phyloP scores from a whole-genome alignment of 73 alveolate genomes.

The Paramecium pentaurelia region DNA sequence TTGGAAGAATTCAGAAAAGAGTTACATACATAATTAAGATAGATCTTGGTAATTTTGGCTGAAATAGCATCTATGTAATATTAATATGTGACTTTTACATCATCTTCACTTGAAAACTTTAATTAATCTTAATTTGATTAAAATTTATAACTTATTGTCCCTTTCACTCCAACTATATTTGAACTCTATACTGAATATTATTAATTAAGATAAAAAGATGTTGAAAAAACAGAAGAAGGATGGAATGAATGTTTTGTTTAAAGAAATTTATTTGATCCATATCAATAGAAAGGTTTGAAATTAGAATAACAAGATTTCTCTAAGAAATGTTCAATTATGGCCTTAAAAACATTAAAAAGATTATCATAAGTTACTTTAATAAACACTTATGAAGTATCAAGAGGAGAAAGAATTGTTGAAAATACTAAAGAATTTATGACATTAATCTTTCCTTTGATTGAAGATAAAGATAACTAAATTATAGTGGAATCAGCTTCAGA shows the following conservation, averaged over 20 bases:
- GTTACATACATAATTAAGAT: slow-evolving; percentile 28
- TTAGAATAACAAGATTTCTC: neutral
- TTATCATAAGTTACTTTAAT: neutral
- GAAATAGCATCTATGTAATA: slow-evolving; percentile 50
- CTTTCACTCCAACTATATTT: slow-evolving; percentile 49
- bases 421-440: slow-evolving; percentile 29
- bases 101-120: neutral
- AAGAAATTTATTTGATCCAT: neutral
- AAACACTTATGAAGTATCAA: slow-evolving; percentile 41
- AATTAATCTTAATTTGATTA: neutral
- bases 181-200: neutral
- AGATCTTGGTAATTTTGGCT: slow-evolving; percentile 12
- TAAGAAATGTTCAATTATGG: neutral
- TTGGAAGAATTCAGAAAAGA: slow-evolving; percentile 47
- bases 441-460: neutral
- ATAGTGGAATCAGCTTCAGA: slow-evolving; percentile 48
- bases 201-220: neutral
- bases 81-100: neutral
- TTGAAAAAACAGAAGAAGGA: slow-evolving; percentile 14
- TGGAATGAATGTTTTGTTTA: neutral
- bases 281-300: neutral
- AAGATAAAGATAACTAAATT: neutral
- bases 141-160: slow-evolving; percentile 48
- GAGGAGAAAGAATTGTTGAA: slow-evolving; percentile 45
- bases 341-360: neutral